These are phyloP conservation scores for Hydnomerulius pinastri DNA, from an alignment of 768 basidiomycete species.

Conservation along the genomic window DNA sequence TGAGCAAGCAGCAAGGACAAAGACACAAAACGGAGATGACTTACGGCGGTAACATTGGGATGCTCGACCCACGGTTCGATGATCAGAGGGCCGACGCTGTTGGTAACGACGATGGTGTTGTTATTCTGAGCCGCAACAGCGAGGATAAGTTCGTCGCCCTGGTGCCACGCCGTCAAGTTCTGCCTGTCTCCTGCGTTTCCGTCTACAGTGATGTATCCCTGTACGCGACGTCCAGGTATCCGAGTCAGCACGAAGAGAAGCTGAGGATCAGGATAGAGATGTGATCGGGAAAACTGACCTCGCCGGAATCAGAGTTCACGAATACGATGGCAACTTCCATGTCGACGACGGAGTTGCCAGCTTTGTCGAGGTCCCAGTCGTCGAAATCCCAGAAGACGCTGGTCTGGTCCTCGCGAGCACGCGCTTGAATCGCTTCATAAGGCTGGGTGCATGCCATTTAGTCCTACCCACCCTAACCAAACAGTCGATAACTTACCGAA, in stretches of 20 bases:
- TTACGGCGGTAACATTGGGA: too few relatives aligned
- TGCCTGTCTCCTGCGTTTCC: slow-evolving; percentile 42
- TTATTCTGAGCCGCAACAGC: slow-evolving; percentile 60
- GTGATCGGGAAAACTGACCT: slow-evolving; percentile 38
- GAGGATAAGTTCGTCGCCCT: slow-evolving; percentile 37
- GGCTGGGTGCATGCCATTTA: too few relatives aligned
- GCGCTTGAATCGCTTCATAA: too few relatives aligned
- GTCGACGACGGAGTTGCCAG: slow-evolving; percentile 46
- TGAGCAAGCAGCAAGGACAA: too few relatives aligned
- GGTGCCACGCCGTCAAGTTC: slow-evolving; percentile 35
- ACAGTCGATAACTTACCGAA: slow-evolving; percentile 53
- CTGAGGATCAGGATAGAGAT: too few relatives aligned
- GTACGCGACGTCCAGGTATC: neutral
- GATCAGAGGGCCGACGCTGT: slow-evolving; percentile 63
- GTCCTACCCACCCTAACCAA: neutral
- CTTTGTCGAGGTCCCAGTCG: slow-evolving; percentile 44
- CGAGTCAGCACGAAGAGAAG: neutral
- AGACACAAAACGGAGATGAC: too few relatives aligned
- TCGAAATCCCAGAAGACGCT: too few relatives aligned
- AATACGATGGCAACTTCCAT: slow-evolving; percentile 74
- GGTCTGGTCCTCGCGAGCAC: too few relatives aligned
- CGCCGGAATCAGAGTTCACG: slow-evolving; percentile 77
- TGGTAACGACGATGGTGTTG: slow-evolving; percentile 75
- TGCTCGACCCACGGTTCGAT: too few relatives aligned
- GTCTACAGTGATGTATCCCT: too few relatives aligned